Conservation (phyloP, 2,329 filamentous ascomycete species). For the Colletotrichum sp. region DNA sequence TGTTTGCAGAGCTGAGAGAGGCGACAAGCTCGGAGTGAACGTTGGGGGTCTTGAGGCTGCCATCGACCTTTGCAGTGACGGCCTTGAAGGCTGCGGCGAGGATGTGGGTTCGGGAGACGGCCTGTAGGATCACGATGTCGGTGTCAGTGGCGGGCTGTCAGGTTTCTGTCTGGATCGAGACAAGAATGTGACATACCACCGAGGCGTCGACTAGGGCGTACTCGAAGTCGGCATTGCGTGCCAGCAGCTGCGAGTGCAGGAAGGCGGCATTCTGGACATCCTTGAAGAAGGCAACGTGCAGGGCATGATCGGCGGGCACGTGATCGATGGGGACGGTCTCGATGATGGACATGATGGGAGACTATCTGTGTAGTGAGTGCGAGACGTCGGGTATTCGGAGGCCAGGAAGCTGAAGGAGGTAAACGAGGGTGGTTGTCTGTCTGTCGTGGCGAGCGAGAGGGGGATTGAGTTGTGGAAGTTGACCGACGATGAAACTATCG, state of each 20-base stretch:
- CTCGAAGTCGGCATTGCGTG: slow-evolving; percentile 83
- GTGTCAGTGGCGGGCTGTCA: neutral
- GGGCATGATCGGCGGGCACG: slow-evolving; percentile 67
- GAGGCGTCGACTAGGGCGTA: slow-evolving; percentile 93
- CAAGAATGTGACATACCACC: slow-evolving; percentile 57
- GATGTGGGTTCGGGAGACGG: slow-evolving; percentile 75
- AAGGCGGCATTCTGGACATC: slow-evolving; percentile 79
- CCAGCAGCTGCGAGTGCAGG: slow-evolving; percentile 83
- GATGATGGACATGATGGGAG: slow-evolving; percentile 37
- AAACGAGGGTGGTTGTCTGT: neutral
- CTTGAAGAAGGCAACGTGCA: slow-evolving; percentile 78
- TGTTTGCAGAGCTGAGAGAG: slow-evolving; percentile 80
- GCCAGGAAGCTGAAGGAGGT: neutral
- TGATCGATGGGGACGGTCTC: slow-evolving; percentile 78
- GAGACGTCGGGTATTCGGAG: neutral
- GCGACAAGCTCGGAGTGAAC: slow-evolving; percentile 90
- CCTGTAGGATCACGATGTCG: slow-evolving; percentile 41
- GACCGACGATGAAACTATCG: neutral
- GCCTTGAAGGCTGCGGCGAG: slow-evolving; percentile 80
- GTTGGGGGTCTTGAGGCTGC: slow-evolving; percentile 77
- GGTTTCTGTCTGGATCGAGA: neutral
- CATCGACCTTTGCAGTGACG: slow-evolving; percentile 67
- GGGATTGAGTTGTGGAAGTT: neutral
- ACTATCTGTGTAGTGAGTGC: neutral
- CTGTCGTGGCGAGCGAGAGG: neutral